phyloP scores from a whole-genome alignment of 768 basidiomycete species.

The Postia placenta region DNA sequence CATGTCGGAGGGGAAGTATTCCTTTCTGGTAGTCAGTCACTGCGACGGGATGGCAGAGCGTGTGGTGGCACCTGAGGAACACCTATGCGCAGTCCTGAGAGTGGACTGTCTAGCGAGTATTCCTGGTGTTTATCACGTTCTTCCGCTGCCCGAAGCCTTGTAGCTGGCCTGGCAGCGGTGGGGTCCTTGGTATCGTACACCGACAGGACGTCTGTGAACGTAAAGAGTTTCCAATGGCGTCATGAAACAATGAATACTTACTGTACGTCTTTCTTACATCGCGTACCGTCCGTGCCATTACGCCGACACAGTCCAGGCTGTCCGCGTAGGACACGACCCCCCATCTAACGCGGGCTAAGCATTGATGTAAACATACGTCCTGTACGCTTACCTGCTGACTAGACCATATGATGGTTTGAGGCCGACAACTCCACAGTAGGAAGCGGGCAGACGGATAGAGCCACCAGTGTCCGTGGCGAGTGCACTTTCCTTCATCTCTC shows the following conservation, averaged over 20 bases:
- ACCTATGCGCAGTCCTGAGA: constrained; percentile 37
- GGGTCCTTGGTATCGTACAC: constrained; percentile 65
- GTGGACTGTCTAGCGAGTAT: background rate
- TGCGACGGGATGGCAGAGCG: background rate
- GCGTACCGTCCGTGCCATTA: constrained; percentile 55
- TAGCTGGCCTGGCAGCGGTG: constrained; percentile 48
- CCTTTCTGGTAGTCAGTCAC: constrained; percentile 28
- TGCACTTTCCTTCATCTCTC: constrained; percentile 45
- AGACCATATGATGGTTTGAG: constrained; percentile 95
- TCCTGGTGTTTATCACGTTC: constrained; percentile 1
- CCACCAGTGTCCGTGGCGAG: constrained; percentile 95
- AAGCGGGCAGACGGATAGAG: constrained; percentile 87
- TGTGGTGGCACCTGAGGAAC: background rate
- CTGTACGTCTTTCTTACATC: constrained; percentile 55
- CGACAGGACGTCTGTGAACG: constrained; percentile 26
- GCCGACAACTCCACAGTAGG: constrained; percentile 89
- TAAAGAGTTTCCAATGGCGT: background rate
- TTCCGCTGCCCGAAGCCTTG: constrained; percentile 31
- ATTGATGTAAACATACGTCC: constrained; percentile 1
- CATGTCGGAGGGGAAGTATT: constrained; percentile 77
- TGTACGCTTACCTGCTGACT: constrained; percentile 57
- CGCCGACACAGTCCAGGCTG: constrained; percentile 90
- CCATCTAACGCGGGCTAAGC: constrained; percentile 46
- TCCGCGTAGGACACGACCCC: constrained; percentile 93
- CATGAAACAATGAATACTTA: constrained; percentile 28